A percentile compares a stretch with the other conserved stretches of the same genome.
Evolutionary conservation across 768 basidiomycete species (phyloP).

Genomic region (Suillus bovinus): DNA sequence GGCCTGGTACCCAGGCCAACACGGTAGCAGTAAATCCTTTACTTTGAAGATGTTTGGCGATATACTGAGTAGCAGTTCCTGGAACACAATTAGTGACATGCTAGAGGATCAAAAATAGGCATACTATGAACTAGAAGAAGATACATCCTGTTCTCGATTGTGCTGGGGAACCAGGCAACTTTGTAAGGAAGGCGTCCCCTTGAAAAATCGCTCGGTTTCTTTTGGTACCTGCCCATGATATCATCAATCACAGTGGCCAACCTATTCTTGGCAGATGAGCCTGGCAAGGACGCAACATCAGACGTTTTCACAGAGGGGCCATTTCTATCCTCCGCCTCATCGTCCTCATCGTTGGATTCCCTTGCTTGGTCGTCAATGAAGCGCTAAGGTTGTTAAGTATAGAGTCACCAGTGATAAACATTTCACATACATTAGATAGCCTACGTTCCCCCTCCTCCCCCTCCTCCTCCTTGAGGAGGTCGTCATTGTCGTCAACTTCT

Average conservation of each 20-base stretch:
- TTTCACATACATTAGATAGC: too few species aligned
- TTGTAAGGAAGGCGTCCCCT: not conserved
- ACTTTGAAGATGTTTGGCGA: too few species aligned
- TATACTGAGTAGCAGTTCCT: too few species aligned
- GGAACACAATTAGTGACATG: too few species aligned
- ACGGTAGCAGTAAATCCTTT: too few species aligned
- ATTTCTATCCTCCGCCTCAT: not conserved
- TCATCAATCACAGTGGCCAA: not conserved
- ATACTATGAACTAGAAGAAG: too few species aligned
- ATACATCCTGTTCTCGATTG: not conserved
- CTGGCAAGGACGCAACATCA: not conserved
- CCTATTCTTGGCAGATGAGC: not conserved
- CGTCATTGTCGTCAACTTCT: too few species aligned
- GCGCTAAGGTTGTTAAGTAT: not conserved
- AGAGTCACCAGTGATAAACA: too few species aligned
- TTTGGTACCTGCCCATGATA: not conserved
- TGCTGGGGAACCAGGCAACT: not conserved
- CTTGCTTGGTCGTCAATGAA: not conserved
- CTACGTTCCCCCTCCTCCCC: too few species aligned
- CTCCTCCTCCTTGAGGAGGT: too few species aligned
- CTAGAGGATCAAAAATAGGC: too few species aligned
- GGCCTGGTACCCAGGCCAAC: too few species aligned
- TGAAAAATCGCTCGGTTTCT: not conserved
- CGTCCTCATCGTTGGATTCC: not conserved
- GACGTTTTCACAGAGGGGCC: not conserved